Evolutionary conservation across 1,284 basidiomycete species (phyloP).

Genomic region (Fomitopsis schrenkii): DNA sequence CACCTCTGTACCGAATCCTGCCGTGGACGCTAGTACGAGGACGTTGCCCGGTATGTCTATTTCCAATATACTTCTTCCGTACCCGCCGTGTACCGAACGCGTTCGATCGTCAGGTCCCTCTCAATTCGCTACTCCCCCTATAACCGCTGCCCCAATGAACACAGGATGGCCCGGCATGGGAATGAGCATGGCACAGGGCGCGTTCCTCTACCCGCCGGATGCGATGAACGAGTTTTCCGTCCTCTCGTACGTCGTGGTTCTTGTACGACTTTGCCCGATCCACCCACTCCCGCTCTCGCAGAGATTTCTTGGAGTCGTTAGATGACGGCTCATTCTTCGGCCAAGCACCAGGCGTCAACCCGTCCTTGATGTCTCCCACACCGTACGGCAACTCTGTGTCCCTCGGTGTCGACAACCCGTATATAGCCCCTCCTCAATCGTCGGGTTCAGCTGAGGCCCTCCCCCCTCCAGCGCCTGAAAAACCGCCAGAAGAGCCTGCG

Average conservation of each 20-base stretch:
- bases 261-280: background rate
- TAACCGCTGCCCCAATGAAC: slow-evolving; percentile 23
- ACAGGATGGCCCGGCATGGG: slow-evolving; percentile 46
- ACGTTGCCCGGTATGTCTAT: slow-evolving; percentile 23
- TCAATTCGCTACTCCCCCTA: slow-evolving; percentile 25
- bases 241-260: slow-evolving; percentile 53
- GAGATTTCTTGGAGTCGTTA: slow-evolving; percentile 79
- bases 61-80: background rate
- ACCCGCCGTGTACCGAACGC: slow-evolving; percentile 11
- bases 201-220: slow-evolving; percentile 64
- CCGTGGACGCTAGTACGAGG: slow-evolving; percentile 21
- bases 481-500: slow-evolving; percentile 25
- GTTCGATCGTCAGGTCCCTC: slow-evolving; percentile 10
- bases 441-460: slow-evolving; percentile 7
- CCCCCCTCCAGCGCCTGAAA: slow-evolving; percentile 18
- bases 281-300: slow-evolving; percentile 24
- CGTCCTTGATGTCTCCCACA: slow-evolving; percentile 46
- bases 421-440: slow-evolving; percentile 14
- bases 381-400: slow-evolving; percentile 30
- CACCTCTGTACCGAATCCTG: slow-evolving; percentile 29
- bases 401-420: slow-evolving; percentile 26
- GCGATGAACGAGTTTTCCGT: slow-evolving; percentile 79
- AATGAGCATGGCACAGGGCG: slow-evolving; percentile 39
- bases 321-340: slow-evolving; percentile 72
- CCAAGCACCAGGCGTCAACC: slow-evolving; percentile 43